Base-by-base conservation (phyloP, 768 basidiomycete genomes). In the Trametes punicea region DNA sequence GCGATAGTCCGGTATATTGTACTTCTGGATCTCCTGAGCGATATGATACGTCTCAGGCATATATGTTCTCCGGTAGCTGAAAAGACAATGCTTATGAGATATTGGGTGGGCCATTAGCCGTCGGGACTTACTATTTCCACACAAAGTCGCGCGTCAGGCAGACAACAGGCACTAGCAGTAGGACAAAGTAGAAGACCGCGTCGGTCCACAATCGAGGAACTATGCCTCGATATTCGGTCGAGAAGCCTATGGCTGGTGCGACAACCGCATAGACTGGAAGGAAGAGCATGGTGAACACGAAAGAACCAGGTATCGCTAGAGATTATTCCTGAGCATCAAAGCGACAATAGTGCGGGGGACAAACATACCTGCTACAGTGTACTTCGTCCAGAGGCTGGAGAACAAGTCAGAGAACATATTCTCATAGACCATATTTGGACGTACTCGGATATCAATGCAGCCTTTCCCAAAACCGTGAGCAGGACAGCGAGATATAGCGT, bases 1-100 rank as follows among this genome's bases (percentile, higher is more conserved):
- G 38, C 97, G 80, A 69, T 98, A 99, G 66, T 96, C 93, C 3
- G 93, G 93, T 54, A 97, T 87, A 71, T 97, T 96, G 77, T 95
- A 98, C 74, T 97, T 98, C 74, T 98, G 96, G n/a, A 99, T 81
- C 69, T 99, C 97, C 69, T 98, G 96, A 0, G 94, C 94, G 64
- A 99, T 93, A 67, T 99, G 97, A 70, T 98, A 99, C n/a, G 95
- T 87, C 34, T 84, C 79, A 0, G 97, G 96, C 61, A 74, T 74
- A 72, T 97, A 97, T 25, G 96, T 94, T 62, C 96, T 79, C 56
- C 87, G 85, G 69, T 97, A 98, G 70, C 93, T 95, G 59, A 1
- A n/a, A 15, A 11, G 4, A 11, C 23, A 51, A 20, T n/a, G 16
- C 26, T 42, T 62, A 55, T 16, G 27, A 4, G 15, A 53, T 36